A percentile compares a stretch with the other conserved stretches of the same genome.
Conservation (phyloP, 2,329 filamentous ascomycete species). For the Cladosporium halotolerans region DNA sequence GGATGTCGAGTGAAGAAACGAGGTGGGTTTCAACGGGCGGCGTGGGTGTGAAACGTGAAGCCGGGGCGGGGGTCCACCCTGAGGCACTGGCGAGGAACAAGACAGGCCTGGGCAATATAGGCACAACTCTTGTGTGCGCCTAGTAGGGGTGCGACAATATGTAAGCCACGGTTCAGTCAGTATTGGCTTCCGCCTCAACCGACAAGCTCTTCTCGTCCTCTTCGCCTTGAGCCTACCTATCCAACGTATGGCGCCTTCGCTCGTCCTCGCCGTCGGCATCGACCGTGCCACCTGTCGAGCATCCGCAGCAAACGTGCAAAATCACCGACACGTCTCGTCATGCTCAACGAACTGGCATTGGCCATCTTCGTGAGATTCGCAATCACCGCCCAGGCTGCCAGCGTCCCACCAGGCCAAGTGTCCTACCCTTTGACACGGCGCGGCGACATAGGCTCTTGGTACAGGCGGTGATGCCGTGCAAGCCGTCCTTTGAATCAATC, state of each 20-base stretch:
- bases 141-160: constrained; percentile 3
- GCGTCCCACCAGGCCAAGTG: not conserved
- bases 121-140: constrained; percentile 3
- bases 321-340: not conserved
- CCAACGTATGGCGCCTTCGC: not conserved
- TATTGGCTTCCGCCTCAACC: not conserved
- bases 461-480: not conserved
- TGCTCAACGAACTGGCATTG: not conserved
- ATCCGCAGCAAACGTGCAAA: not conserved
- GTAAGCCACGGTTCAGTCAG: not conserved
- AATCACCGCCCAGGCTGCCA: not conserved
- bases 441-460: too few species aligned
- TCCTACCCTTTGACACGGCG: not conserved
- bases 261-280: not conserved
- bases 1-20: constrained; percentile 3
- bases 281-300: not conserved
- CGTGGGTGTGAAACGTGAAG: constrained; percentile 8
- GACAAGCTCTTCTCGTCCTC: not conserved
- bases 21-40: not conserved
- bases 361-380: too few species aligned
- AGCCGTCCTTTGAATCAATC: not conserved
- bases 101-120: constrained; percentile 8
- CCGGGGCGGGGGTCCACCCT: not conserved
- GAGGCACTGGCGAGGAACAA: constrained; percentile 4
- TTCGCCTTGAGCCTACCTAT: too few species aligned